These are phyloP conservation scores for Moesziomyces globuligerus DNA, from an alignment of 1,284 basidiomycete genomes.

Conservation along the genomic window DNA sequence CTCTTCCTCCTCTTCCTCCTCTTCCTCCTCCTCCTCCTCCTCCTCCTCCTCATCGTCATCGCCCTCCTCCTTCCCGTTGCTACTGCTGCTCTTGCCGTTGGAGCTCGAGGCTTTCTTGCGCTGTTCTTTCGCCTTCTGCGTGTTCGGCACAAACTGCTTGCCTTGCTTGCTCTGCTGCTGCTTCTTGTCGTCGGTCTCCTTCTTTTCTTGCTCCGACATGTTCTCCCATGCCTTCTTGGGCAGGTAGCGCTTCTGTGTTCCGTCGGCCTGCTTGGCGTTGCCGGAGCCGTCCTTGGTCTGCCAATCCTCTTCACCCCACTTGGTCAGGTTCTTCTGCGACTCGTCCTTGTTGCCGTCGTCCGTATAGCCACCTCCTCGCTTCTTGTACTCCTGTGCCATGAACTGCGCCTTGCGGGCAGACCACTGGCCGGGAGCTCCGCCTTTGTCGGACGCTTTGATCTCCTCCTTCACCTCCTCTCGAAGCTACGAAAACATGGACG, in stretches of 20 bases:
- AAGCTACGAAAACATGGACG: conserved; percentile 4
- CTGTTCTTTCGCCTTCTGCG: conserved; percentile 29
- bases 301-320: conserved; percentile 45
- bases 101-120: conserved; percentile 30
- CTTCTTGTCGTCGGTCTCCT: conserved; percentile 39
- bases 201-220: conserved; percentile 46
- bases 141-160: conserved; percentile 38
- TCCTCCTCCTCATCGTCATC: not conserved
- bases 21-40: not conserved
- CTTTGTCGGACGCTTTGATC: conserved; percentile 39
- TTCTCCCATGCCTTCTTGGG: conserved; percentile 52
- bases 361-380: conserved; percentile 40
- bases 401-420: conserved; percentile 43
- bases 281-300: conserved; percentile 45
- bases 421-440: conserved; percentile 43
- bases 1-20: conserved; percentile 14
- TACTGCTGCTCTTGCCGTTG: conserved; percentile 4
- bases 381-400: conserved; percentile 45
- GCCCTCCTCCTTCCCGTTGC: conserved; percentile 13
- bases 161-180: conserved; percentile 40
- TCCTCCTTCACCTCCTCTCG: conserved; percentile 38
- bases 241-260: conserved; percentile 37
- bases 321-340: conserved; percentile 39
- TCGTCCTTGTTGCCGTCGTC: conserved; percentile 43
- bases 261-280: conserved; percentile 39